These are phyloP conservation scores for Verbena officinalis DNA, from an alignment of 257 asterid species.

Conservation along the genomic window DNA sequence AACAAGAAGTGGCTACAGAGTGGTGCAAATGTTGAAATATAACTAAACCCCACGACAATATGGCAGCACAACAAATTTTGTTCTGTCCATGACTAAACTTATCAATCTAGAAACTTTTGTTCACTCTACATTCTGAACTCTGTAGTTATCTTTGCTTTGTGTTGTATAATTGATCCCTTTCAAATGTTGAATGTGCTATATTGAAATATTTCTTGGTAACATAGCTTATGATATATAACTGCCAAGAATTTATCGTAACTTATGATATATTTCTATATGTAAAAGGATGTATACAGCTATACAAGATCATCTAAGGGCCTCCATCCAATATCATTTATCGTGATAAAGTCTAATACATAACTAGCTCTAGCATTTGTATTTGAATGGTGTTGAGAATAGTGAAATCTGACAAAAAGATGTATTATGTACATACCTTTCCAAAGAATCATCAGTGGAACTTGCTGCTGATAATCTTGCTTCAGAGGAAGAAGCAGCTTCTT, in stretches of 20 bases:
- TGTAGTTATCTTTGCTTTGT: neutral
- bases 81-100: neutral
- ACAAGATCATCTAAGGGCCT: neutral
- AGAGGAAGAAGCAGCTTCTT: constrained; percentile 33
- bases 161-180: neutral
- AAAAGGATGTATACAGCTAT: neutral
- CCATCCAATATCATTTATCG: neutral
- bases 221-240: too few relatives aligned
- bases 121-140: neutral
- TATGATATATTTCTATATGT: constrained; percentile 11
- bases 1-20: too few relatives aligned
- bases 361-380: neutral
- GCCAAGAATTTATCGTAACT: neutral
- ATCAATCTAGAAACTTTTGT: neutral
- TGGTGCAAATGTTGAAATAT: too few relatives aligned
- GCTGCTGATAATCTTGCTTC: constrained; percentile 33
- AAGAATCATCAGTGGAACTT: constrained; percentile 32
- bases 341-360: neutral
- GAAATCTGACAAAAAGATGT: neutral
- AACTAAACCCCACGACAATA: neutral
- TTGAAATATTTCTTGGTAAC: constrained; percentile 1
- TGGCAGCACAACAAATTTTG: constrained; percentile 1
- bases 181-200: neutral
- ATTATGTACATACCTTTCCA: constrained; percentile 49
- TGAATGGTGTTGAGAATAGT: constrained; percentile 7